Conservation (phyloP, 345 rosid genomes). For the Sisymbrium irio region DNA sequence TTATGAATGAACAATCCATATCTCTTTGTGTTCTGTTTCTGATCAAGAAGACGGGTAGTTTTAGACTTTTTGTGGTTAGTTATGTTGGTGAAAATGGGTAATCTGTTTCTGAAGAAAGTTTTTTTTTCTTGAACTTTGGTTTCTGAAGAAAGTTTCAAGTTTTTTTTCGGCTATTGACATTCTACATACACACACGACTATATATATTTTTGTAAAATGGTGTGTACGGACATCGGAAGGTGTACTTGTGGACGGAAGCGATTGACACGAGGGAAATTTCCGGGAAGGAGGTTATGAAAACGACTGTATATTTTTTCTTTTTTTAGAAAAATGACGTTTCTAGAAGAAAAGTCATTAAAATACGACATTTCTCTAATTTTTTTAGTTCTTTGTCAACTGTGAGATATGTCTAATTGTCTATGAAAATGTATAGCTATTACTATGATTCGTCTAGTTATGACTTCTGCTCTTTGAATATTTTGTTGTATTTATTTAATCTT, state of each 20-base stretch:
- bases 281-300: conserved; percentile 8
- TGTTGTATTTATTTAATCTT: background rate
- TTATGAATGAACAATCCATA: conserved; percentile 45
- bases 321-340: background rate
- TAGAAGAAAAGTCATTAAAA: conserved; percentile 19
- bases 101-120: background rate
- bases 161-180: conserved; percentile 7
- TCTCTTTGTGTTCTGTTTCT: background rate
- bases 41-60: background rate
- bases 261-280: conserved; percentile 18
- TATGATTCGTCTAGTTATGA: background rate
- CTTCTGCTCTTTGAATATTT: background rate
- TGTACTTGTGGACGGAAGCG: conserved; percentile 11
- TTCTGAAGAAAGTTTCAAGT: conserved; percentile 13
- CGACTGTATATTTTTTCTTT: background rate
- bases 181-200: background rate
- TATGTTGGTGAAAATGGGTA: background rate
- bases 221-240: background rate
- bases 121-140: too few species aligned
- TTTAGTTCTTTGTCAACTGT: background rate
- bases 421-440: background rate
- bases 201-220: background rate
- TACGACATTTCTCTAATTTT: background rate
- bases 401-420: background rate
- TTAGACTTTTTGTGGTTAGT: conserved; percentile 17